Percentiles rank a stretch among this genome's conserved stretches.
Conservation (phyloP, 768 basidiomycete genomes). For the Russula vinacea region DNA sequence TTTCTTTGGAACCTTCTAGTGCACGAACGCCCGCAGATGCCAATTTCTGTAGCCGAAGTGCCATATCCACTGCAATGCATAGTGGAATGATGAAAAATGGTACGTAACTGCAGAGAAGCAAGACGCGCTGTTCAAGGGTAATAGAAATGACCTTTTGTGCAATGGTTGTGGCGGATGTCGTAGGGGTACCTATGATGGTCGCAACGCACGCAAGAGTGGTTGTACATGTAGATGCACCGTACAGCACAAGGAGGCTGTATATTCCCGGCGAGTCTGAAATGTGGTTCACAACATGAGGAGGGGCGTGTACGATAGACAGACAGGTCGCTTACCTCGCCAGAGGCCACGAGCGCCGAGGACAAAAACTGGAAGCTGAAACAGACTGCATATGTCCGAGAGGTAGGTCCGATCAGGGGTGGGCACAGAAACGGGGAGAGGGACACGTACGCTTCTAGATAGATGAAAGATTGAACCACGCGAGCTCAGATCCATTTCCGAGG, state of each 20-base stretch:
- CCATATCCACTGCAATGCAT: conserved; percentile 73
- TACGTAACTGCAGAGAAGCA: conserved; percentile 66
- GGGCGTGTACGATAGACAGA: background rate
- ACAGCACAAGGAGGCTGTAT: conserved; percentile 64
- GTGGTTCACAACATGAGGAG: background rate
- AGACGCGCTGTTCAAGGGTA: conserved; percentile 48
- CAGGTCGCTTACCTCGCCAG: conserved; percentile 46
- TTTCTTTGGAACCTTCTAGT: conserved; percentile 8
- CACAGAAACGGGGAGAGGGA: background rate
- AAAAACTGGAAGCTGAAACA: conserved; percentile 77
- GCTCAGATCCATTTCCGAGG: conserved; percentile 35
- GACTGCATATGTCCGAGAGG: conserved; percentile 36
- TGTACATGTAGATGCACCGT: conserved; percentile 74
- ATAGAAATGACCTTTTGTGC: conserved; percentile 41
- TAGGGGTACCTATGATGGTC: conserved; percentile 53
- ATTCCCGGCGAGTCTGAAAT: conserved; percentile 48
- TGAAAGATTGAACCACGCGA: conserved; percentile 65
- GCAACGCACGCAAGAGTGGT: conserved; percentile 72
- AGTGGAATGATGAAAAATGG: conserved; percentile 74
- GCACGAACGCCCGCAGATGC: conserved; percentile 20
- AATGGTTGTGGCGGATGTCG: conserved; percentile 38
- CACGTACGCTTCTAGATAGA: conserved; percentile 58
- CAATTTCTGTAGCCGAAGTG: conserved; percentile 35
- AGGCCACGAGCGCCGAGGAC: conserved; percentile 61
- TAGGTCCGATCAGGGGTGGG: background rate